Conservation (phyloP, 352 stramenopile genomes). For the Globisporangium barbulae region DNA sequence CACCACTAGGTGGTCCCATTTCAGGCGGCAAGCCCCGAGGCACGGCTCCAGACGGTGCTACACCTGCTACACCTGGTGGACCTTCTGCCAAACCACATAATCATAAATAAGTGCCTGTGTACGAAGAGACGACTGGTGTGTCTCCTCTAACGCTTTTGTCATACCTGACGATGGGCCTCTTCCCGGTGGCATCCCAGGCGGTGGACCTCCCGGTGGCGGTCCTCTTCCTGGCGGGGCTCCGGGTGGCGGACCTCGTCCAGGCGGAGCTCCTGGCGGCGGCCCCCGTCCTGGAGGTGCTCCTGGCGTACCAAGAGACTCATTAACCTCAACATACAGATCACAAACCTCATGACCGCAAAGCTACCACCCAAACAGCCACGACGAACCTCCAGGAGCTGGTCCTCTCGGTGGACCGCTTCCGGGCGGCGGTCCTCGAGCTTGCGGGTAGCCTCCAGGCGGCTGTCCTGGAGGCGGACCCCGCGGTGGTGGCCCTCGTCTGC, state of each 20-base stretch:
- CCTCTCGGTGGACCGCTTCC: conserved; percentile 32
- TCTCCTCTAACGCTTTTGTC: background rate
- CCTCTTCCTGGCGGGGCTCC: conserved; percentile 17
- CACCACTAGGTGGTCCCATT: conserved; percentile 14
- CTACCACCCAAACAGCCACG: background rate
- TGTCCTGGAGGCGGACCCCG: conserved; percentile 36
- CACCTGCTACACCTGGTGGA: conserved; percentile 18
- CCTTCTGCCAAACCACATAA: conserved; percentile 12
- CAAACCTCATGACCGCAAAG: background rate
- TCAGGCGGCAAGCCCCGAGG: conserved; percentile 12
- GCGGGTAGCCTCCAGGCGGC: conserved; percentile 38
- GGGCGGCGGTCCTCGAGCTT: conserved; percentile 49
- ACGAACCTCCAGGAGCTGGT: conserved; percentile 35
- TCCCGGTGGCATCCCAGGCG: conserved; percentile 20
- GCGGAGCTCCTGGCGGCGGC: conserved; percentile 4
- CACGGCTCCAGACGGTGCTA: conserved; percentile 10
- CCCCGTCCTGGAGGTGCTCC: conserved; percentile 16
- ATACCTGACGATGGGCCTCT: conserved; percentile 32
- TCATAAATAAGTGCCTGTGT: background rate
- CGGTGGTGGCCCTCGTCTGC: conserved; percentile 24
- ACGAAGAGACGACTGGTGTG: background rate
- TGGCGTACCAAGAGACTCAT: conserved; percentile 11
- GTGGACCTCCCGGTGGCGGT: conserved; percentile 17
- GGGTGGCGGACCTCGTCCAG: conserved; percentile 19
- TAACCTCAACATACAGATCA: background rate